These are phyloP conservation scores for Aquilaria agallochum DNA, from an alignment of 441 rosid genomes.

Conservation along the genomic window DNA sequence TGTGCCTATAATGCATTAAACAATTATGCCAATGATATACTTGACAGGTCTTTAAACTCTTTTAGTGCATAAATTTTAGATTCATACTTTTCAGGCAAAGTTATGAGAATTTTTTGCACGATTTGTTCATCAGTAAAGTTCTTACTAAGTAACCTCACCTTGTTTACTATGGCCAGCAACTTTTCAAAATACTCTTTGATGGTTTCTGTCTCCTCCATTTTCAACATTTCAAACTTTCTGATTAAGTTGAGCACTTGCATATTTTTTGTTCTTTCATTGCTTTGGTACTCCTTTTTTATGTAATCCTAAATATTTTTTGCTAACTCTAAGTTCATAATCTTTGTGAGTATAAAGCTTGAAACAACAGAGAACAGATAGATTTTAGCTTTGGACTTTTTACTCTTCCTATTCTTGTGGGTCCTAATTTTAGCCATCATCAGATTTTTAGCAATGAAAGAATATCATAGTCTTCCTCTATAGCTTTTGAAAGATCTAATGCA, in stretches of 20 bases:
- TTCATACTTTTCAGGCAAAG: conserved; percentile 2
- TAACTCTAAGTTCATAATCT: conserved; percentile 12
- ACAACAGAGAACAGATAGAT: conserved; percentile 6
- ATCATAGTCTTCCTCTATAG: conserved; percentile 13
- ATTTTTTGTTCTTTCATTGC: background rate
- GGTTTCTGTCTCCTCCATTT: background rate
- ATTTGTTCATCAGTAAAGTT: background rate
- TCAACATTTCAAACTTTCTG: background rate
- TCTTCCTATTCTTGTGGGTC: conserved; percentile 10
- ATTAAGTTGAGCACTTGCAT: background rate
- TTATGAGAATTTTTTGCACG: background rate
- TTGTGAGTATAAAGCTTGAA: conserved; percentile 7
- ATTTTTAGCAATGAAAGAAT: conserved; percentile 10
- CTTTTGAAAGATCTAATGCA: conserved; percentile 16
- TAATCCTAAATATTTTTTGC: conserved; percentile 11
- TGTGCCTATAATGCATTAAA: conserved; percentile 3
- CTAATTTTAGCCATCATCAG: conserved; percentile 15
- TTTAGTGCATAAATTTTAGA: background rate
- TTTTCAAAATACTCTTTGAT: background rate
- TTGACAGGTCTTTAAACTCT: conserved; percentile 2
- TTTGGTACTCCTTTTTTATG: background rate
- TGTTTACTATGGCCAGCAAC: background rate
- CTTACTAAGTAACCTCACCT: background rate
- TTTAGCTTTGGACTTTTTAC: conserved; percentile 16
- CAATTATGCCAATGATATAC: background rate